Percentiles rank a stretch among this genome's conserved stretches.
Evolutionary conservation across 306 rosid genomes (phyloP).

Genomic region (Crataegus laevigata): DNA sequence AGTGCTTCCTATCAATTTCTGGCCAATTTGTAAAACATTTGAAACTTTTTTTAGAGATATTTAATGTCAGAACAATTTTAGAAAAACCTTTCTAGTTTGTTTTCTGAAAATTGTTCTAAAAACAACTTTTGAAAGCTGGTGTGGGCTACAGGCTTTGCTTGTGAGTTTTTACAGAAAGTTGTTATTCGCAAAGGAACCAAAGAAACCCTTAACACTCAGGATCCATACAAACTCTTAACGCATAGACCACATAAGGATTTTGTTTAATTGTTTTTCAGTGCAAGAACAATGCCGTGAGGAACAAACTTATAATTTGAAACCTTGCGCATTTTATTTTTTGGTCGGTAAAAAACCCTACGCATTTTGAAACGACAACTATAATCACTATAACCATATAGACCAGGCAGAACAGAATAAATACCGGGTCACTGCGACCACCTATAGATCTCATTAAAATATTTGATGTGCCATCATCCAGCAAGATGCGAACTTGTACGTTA

Average conservation of each 20-base stretch:
- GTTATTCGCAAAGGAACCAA: not conserved
- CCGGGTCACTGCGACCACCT: constrained; percentile 89
- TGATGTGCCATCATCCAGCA: constrained; percentile 98
- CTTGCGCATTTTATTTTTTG: not conserved
- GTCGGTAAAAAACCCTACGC: not conserved
- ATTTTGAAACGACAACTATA: constrained; percentile 5
- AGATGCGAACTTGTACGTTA: constrained; percentile 94
- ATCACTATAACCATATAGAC: constrained; percentile 3
- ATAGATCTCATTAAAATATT: constrained; percentile 88
- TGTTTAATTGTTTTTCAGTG: not conserved
- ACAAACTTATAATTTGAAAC: constrained; percentile 3
- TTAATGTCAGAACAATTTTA: not conserved
- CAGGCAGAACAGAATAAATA: constrained; percentile 28
- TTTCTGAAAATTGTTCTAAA: not conserved
- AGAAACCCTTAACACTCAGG: not conserved
- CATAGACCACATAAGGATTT: not conserved
- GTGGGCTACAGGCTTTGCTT: not conserved
- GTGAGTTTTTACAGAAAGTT: not conserved
- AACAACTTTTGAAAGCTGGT: not conserved
- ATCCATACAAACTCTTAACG: not conserved
- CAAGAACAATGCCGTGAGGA: constrained; percentile 12
- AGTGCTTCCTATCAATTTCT: not conserved
- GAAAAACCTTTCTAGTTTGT: not conserved
- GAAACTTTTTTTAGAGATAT: not conserved
- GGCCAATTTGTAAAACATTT: not conserved